Percentiles rank a stretch among this genome's conserved stretches.
These are phyloP conservation scores for Aspergillus quadrilineatus DNA, from an alignment of 2,329 filamentous ascomycete genomes.

Conservation along the genomic window DNA sequence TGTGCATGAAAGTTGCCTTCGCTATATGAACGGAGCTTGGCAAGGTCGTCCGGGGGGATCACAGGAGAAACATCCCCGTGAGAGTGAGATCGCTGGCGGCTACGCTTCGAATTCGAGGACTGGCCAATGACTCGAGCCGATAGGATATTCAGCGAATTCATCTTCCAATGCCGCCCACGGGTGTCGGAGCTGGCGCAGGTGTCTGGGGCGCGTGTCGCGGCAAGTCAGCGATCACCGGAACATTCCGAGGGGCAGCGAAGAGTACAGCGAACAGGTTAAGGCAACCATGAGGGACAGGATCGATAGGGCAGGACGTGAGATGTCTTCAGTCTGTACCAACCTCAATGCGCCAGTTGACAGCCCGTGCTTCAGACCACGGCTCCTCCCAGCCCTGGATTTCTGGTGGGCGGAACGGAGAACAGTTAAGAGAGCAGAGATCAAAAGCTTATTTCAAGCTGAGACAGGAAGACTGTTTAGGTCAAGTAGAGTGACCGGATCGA, in stretches of 20 bases:
- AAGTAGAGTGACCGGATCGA: background rate
- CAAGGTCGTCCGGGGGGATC: slow-evolving; percentile 33
- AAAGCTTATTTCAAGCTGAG: background rate
- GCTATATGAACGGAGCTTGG: slow-evolving; percentile 45
- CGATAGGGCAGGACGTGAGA: slow-evolving; percentile 16
- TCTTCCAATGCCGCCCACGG: slow-evolving; percentile 60
- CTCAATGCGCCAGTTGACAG: slow-evolving; percentile 42
- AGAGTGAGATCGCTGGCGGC: slow-evolving; percentile 56
- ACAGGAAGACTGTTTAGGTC: background rate
- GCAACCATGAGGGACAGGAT: background rate
- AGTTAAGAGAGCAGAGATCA: background rate
- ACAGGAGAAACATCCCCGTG: slow-evolving; percentile 47
- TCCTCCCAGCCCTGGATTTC: slow-evolving; percentile 13
- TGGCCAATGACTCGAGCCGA: slow-evolving; percentile 74
- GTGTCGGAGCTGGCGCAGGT: slow-evolving; percentile 38
- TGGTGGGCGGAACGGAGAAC: slow-evolving; percentile 8
- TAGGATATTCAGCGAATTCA: slow-evolving; percentile 97
- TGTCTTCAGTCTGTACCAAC: slow-evolving; percentile 27
- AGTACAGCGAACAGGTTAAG: background rate
- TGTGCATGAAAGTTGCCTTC: slow-evolving; percentile 39
- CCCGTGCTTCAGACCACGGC: slow-evolving; percentile 27
- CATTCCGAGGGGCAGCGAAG: background rate
- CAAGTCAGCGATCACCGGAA: slow-evolving; percentile 17
- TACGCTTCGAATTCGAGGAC: slow-evolving; percentile 49
- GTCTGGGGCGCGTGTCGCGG: slow-evolving; percentile 29